Evolutionary conservation across 2,329 filamentous ascomycete species (phyloP).

Genomic region (Beauveria bassiana): DNA sequence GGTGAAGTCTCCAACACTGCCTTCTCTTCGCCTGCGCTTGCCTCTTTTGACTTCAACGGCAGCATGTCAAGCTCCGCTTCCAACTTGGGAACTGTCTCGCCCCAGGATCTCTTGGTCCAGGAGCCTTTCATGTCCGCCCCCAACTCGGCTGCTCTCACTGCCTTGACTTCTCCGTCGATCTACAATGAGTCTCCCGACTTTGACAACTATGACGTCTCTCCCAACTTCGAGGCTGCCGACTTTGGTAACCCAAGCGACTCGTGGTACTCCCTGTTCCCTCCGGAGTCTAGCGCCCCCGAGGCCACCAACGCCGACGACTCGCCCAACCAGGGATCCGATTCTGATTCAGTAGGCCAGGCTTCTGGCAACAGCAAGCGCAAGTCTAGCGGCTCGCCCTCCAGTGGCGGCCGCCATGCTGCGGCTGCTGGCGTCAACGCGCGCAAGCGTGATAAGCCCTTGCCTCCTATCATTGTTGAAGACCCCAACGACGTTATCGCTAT

Average conservation of each 20-base stretch:
- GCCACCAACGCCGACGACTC: constrained; percentile 30
- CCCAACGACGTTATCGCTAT: constrained; percentile 66
- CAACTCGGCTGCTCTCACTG: constrained; percentile 73
- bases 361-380: constrained; percentile 38
- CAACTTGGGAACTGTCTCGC: constrained; percentile 69
- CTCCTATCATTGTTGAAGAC: constrained; percentile 70
- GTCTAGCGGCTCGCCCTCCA: constrained; percentile 35
- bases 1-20: constrained; percentile 38
- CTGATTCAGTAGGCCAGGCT: constrained; percentile 36
- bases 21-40: constrained; percentile 46
- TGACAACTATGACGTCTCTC: constrained; percentile 70
- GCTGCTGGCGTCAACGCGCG: constrained; percentile 64
- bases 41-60: constrained; percentile 43
- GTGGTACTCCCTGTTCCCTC: constrained; percentile 71
- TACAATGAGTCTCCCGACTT: constrained; percentile 71
- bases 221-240: constrained; percentile 59
- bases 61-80: constrained; percentile 41
- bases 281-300: constrained; percentile 27
- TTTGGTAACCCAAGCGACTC: constrained; percentile 41
- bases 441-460: constrained; percentile 72
- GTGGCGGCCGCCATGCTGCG: constrained; percentile 55
- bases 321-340: constrained; percentile 35
- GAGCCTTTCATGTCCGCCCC: constrained; percentile 67
- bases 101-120: constrained; percentile 68
- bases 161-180: constrained; percentile 76